Percentiles rank a stretch among this genome's conserved stretches.
phyloP scores from a whole-genome alignment of 208 protist species.

The Acanthamoeba healyi region DNA sequence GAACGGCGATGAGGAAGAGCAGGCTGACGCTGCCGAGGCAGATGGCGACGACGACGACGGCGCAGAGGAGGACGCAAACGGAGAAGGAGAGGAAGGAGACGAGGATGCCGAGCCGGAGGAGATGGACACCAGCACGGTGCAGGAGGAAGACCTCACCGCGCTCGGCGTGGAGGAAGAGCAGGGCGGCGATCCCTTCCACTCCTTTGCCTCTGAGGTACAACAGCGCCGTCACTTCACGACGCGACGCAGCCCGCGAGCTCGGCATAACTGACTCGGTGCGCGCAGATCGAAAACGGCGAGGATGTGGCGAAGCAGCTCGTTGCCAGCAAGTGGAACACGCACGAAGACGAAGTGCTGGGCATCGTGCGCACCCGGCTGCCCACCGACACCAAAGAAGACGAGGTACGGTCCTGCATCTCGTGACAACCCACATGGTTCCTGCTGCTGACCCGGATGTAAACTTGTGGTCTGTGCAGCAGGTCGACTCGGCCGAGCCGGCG shows the following conservation, averaged over 20 bases:
- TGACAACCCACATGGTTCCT: too few relatives aligned
- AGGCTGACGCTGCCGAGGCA: neutral
- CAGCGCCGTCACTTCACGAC: too few relatives aligned
- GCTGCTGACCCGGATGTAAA: too few relatives aligned
- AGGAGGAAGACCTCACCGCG: neutral
- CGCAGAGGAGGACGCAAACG: neutral
- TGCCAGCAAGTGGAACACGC: neutral
- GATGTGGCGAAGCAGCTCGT: neutral
- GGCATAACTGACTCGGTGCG: too few relatives aligned
- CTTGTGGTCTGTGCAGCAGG: too few relatives aligned
- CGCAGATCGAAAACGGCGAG: neutral
- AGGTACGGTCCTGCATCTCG: too few relatives aligned
- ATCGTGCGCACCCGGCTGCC: neutral
- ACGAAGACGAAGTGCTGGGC: neutral
- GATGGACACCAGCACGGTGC: neutral
- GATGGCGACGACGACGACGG: neutral
- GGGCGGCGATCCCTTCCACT: constrained; percentile 4
- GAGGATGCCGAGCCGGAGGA: neutral
- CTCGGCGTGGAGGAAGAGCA: constrained; percentile 25
- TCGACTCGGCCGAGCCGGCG: too few relatives aligned
- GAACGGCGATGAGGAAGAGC: neutral
- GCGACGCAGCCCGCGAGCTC: too few relatives aligned
- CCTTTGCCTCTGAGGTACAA: neutral
- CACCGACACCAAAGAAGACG: neutral
- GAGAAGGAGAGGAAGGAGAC: too few relatives aligned